Base-by-base conservation (phyloP, 495 filamentous ascomycete species). In the Bacidia rubella region DNA sequence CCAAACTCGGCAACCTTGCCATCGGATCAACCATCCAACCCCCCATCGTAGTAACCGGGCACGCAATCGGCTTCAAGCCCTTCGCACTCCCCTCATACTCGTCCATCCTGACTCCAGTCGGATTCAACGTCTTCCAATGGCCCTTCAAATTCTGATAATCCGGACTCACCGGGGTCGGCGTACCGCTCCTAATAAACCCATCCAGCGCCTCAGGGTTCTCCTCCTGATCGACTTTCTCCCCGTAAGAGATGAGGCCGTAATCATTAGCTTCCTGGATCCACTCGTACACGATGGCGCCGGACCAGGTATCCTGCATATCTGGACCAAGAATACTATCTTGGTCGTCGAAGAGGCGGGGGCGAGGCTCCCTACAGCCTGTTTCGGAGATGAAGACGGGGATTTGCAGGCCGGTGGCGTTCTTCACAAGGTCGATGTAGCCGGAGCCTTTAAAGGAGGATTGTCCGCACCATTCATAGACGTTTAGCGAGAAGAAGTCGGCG, bases 381-480 rank as follows among this genome's bases (percentile, higher is more conserved):
- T 90, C 85, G 11, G 85, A 86, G 65, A 89, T 85, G 70, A 89
- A 87, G 59, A 90, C 90, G 17, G 88, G 88, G 24, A 93, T 78
- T 47, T 79, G 77, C 65, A 80, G 82, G 54, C 67, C 66, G 0
- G 67, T 74, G 0, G 73, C 74, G 35, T 79, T 77, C 50, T 66
- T 66, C 63, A 84, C 72, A 22, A 92, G 76, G 40, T 72, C 67
- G 43, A 66, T 55, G 66, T 95, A 95, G 52, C 86, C 87, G 20
- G 86, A 90, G 9, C 65, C 68, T 22, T 61, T 50, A 66, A 81
- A 89, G 27, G 69, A 70, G n/a, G 78, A 70, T 51, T 81, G 75
- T 19, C 73, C 74, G 58, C 88, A 95, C 88, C 88, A 95, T 62
- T 87, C 82, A 59, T 95, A 95, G 38, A 86, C 85, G 60, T 95